These are phyloP conservation scores for Larix kaempferi DNA, from an alignment of 75 land plant genomes.

Conservation along the genomic window DNA sequence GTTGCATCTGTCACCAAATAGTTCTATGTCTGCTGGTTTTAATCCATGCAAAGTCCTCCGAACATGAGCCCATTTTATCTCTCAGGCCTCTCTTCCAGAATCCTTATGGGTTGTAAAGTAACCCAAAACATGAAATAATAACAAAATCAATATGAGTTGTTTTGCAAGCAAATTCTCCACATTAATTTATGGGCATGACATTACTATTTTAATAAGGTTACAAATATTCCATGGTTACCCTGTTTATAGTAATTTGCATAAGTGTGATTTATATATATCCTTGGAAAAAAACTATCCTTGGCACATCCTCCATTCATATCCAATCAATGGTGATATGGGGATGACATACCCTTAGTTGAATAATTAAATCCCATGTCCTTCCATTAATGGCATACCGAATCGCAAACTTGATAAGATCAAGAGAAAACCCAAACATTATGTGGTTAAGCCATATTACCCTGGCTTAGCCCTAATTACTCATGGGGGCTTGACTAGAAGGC, in stretches of 20 bases:
- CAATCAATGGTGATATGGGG: neutral
- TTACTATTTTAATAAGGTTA: neutral
- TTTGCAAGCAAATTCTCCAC: neutral
- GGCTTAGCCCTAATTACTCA: constrained; percentile 74
- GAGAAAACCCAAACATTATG: constrained; percentile 47
- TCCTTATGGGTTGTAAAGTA: constrained; percentile 64
- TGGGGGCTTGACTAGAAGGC: too few relatives aligned
- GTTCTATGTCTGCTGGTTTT: constrained; percentile 34
- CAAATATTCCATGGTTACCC: neutral
- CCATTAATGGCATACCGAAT: constrained; percentile 70
- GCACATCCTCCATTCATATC: neutral
- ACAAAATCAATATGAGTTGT: neutral
- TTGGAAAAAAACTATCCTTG: neutral
- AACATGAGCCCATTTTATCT: constrained; percentile 71
- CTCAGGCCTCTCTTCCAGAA: constrained; percentile 71
- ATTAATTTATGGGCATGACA: neutral
- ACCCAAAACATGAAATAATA: constrained; percentile 21
- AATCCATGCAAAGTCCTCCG: constrained; percentile 78
- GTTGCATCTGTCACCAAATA: constrained; percentile 23
- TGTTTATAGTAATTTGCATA: neutral
- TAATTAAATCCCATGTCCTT: constrained; percentile 55
- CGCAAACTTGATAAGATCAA: constrained; percentile 67
- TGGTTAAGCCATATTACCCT: constrained; percentile 70
- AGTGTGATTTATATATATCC: neutral
- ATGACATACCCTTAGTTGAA: constrained; percentile 41